Evolutionary conservation across 495 filamentous ascomycete genomes (phyloP).

Genomic region (Rostrohypoxylon terebratum): DNA sequence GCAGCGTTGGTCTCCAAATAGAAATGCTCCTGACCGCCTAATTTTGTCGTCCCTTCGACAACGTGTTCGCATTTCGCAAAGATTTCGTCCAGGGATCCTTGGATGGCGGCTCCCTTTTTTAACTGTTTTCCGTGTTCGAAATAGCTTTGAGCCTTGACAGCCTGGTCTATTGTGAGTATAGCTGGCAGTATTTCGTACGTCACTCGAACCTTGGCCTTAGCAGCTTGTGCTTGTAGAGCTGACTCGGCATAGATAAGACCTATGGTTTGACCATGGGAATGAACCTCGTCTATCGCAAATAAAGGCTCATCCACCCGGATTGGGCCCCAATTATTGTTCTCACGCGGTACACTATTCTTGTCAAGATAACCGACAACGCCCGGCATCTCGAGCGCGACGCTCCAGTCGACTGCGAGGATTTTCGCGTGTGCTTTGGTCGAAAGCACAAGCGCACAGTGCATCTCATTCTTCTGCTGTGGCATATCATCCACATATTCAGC

Average conservation of each 20-base stretch:
- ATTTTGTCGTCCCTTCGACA: conserved; percentile 74
- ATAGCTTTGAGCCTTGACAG: conserved; percentile 72
- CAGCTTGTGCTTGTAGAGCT: conserved; percentile 76
- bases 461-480: conserved; percentile 77
- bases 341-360: conserved; percentile 71
- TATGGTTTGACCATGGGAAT: conserved; percentile 83
- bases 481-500: conserved; percentile 92
- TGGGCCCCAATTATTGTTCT: conserved; percentile 84
- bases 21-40: conserved; percentile 92
- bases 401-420: conserved; percentile 72
- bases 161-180: conserved; percentile 82
- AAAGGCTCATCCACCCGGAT: conserved; percentile 78
- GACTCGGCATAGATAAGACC: conserved; percentile 79
- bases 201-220: conserved; percentile 76
- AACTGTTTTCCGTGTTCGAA: conserved; percentile 79
- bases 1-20: conserved; percentile 87
- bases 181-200: conserved; percentile 83
- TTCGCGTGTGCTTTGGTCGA: conserved; percentile 86
- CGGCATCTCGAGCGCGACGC: conserved; percentile 74
- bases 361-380: conserved; percentile 78
- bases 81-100: conserved; percentile 63
- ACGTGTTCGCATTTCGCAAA: conserved; percentile 76
- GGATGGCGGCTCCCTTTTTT: conserved; percentile 70
- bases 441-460: conserved; percentile 80
- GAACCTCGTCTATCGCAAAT: conserved; percentile 80